Percentiles rank a stretch among this genome's conserved stretches.
Conservation (phyloP, 2,329 filamentous ascomycete species). For the Aspergillus sp. region DNA sequence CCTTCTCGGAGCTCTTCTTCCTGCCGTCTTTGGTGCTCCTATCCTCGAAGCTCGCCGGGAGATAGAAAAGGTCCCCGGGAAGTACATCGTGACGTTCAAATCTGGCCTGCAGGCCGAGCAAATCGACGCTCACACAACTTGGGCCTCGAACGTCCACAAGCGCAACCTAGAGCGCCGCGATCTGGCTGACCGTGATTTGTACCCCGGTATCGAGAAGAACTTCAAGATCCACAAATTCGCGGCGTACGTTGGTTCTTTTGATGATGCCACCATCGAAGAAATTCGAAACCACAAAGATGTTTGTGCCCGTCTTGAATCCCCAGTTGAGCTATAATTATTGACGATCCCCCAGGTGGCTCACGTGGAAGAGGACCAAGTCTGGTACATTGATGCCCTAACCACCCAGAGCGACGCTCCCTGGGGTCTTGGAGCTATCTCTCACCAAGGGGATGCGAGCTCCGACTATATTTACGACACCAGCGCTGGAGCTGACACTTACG, state of each 20-base stretch:
- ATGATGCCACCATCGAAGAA: constrained; percentile 41
- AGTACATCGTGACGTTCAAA: constrained; percentile 28
- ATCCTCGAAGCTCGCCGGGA: constrained; percentile 12
- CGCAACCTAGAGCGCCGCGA: constrained; percentile 19
- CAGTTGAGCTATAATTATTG: background rate
- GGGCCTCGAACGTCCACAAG: constrained; percentile 22
- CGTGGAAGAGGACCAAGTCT: constrained; percentile 27
- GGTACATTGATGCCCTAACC: constrained; percentile 19
- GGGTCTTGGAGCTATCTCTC: constrained; percentile 38
- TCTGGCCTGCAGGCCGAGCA: constrained; percentile 16
- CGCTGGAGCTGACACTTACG: constrained; percentile 36
- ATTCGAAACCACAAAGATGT: constrained; percentile 41
- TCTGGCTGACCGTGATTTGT: constrained; percentile 14
- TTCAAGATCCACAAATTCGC: constrained; percentile 46
- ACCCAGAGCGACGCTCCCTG: constrained; percentile 30
- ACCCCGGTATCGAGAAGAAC: constrained; percentile 40
- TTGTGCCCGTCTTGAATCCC: constrained; percentile 10
- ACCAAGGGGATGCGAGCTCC: constrained; percentile 20
- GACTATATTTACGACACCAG: constrained; percentile 37
- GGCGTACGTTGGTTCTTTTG: constrained; percentile 46
- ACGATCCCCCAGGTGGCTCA: constrained; percentile 22
- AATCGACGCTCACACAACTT: constrained; percentile 21
- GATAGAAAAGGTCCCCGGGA: constrained; percentile 19
- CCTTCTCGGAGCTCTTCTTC: constrained; percentile 23
- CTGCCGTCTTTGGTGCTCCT: constrained; percentile 22